Evolutionary conservation across 331 rosid genomes (phyloP), one percentile per base, ranked within the genome.

Genomic region (Malus hybrid): DNA sequence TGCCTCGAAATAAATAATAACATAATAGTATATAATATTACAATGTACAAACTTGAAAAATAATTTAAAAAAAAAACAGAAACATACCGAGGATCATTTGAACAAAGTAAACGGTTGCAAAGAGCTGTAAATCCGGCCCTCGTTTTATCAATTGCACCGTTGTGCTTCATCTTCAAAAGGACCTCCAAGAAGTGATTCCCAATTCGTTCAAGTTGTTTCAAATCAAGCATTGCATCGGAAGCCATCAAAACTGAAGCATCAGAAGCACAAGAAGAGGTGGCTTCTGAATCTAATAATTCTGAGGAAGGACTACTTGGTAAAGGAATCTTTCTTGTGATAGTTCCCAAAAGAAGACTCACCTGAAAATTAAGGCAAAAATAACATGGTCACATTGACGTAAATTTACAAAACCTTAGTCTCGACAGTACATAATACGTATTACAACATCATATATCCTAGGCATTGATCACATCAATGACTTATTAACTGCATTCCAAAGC

Each of bases 51-150:
- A 32, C 67, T 50, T 15, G 65, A 33, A 64, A 57, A 65, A 24
- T 52, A 56, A 22, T 11, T 27, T 24, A 1, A 15, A 31, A 54
- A 62, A n/a, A 36, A 66, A 57, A 59, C 6, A 39, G 68, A 52
- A 76, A 55, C 70, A 46, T 82, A 93, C 99, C 90, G 76, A 56
- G 89, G 87, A 82, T 92, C 97, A 83, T 84, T 89, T 62, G 99
- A 94, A 82, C 97, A 94, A 78, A 94, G 97, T 75, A 94, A 80
- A 65, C 97, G 95, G 65, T 94, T 94, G 86, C 97, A 94, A 80
- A 94, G 97, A 67, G 99, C 99, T 61, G 99, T 90, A 79, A 94
- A 92, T 76, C 99, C 99, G 24, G 97, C 99, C 83, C 99, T 88
- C 4, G 97, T 94, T 89, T 94, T 94, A 79, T 94, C 99, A 83